phyloP scores from a whole-genome alignment of 768 basidiomycete species.

The Leccinum pellstonianum region DNA sequence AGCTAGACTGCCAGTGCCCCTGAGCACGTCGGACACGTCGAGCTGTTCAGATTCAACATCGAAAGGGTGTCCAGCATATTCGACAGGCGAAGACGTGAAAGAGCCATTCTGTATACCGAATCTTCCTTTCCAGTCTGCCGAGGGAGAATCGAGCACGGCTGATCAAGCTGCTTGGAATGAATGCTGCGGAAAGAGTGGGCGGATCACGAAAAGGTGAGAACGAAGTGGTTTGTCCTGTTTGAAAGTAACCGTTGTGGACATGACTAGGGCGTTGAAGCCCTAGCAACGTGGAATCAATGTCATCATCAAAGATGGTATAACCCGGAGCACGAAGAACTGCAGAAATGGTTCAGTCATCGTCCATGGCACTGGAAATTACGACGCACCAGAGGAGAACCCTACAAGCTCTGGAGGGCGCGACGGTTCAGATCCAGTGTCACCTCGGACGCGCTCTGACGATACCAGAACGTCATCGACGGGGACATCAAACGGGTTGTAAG shows the following conservation, averaged over 20 bases:
- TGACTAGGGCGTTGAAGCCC: slow-evolving; percentile 11
- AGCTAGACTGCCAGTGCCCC: slow-evolving; percentile 2
- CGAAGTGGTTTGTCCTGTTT: slow-evolving; percentile 23
- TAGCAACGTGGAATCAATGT: slow-evolving; percentile 26
- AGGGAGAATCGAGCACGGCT: slow-evolving; percentile 47
- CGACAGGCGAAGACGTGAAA: slow-evolving; percentile 43
- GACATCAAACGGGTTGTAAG: slow-evolving; percentile 34
- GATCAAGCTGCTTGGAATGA: slow-evolving; percentile 56
- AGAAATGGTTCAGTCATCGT: slow-evolving; percentile 11
- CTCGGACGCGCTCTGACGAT: slow-evolving; percentile 15
- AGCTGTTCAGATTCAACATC: slow-evolving; percentile 37
- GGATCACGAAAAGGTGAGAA: slow-evolving; percentile 59
- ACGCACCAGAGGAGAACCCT: slow-evolving; percentile 33
- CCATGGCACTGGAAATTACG: slow-evolving; percentile 21
- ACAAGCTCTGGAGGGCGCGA: slow-evolving; percentile 28
- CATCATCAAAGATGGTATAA: slow-evolving; percentile 43
- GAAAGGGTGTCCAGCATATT: slow-evolving; percentile 33
- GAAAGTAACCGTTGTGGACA: slow-evolving; percentile 15
- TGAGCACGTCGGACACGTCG: slow-evolving; percentile 45
- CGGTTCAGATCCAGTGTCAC: slow-evolving; percentile 14
- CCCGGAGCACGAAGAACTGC: slow-evolving; percentile 35
- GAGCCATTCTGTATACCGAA: slow-evolving; percentile 16
- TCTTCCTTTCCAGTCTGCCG: slow-evolving; percentile 50
- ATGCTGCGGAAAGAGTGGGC: slow-evolving; percentile 40
- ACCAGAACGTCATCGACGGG: slow-evolving; percentile 19